These are phyloP conservation scores for Lophiotrema nucula DNA, from an alignment of 495 filamentous ascomycete species.

Conservation along the genomic window DNA sequence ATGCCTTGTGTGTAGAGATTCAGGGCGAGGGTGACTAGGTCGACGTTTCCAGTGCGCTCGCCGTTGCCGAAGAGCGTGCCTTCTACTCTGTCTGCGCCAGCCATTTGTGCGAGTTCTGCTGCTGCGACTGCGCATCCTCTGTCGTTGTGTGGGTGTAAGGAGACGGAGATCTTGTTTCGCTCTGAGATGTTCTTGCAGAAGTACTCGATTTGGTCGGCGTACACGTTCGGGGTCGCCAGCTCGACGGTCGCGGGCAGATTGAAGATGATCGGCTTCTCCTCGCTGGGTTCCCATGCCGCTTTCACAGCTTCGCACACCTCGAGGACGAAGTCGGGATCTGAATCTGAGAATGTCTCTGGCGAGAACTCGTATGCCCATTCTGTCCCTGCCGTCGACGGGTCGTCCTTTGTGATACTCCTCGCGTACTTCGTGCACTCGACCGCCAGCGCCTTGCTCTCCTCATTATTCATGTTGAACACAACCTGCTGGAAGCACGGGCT, in stretches of 20 bases:
- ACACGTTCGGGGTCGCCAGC: slow-evolving; percentile 93
- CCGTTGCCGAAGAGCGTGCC: slow-evolving; percentile 95
- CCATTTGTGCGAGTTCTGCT: slow-evolving; percentile 93
- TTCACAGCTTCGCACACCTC: slow-evolving; percentile 92
- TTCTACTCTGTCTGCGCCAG: slow-evolving; percentile 92
- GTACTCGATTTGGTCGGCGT: slow-evolving; percentile 95
- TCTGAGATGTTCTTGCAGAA: slow-evolving; percentile 80
- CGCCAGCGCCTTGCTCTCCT: slow-evolving; percentile 78
- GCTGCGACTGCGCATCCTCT: slow-evolving; percentile 86
- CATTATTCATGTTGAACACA: slow-evolving; percentile 82
- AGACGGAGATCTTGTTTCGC: slow-evolving; percentile 77
- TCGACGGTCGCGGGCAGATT: slow-evolving; percentile 97
- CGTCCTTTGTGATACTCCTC: slow-evolving; percentile 90
- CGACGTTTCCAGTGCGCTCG: slow-evolving; percentile 94
- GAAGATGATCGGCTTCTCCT: slow-evolving; percentile 87
- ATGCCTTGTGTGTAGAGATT: slow-evolving; percentile 98
- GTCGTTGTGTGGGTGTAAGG: slow-evolving; percentile 92
- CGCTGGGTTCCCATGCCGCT: slow-evolving; percentile 85
- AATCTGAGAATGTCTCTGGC: slow-evolving; percentile 95
- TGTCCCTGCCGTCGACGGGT: slow-evolving; percentile 70
- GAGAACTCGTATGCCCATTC: slow-evolving; percentile 96
- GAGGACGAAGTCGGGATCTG: slow-evolving; percentile 77
- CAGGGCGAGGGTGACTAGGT: slow-evolving; percentile 88
- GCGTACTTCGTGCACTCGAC: slow-evolving; percentile 84
- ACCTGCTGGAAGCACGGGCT: slow-evolving; percentile 89